A percentile compares a stretch with the other conserved stretches of the same genome.
phyloP scores from a whole-genome alignment of 2,329 filamentous ascomycete species.

The Emericellopsis cladophorae region DNA sequence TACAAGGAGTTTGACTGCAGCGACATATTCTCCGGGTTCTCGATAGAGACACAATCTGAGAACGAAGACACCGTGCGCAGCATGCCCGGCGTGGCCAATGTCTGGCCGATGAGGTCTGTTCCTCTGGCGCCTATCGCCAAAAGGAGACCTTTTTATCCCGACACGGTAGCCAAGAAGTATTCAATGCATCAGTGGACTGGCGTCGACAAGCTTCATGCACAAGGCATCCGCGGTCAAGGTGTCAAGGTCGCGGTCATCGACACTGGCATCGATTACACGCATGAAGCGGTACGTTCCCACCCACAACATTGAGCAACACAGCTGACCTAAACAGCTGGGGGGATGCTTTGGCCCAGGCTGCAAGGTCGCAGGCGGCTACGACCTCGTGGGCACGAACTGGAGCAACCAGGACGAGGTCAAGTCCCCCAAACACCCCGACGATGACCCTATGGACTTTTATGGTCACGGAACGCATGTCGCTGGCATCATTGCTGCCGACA shows the following conservation, averaged over 20 bases:
- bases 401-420: constrained; percentile 14
- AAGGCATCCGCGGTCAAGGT: constrained; percentile 23
- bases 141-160: neutral
- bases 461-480: constrained; percentile 23
- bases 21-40: constrained; percentile 21
- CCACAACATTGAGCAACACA: neutral
- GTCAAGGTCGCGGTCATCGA: constrained; percentile 25
- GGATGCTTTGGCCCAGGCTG: constrained; percentile 25
- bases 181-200: constrained; percentile 24
- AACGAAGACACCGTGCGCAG: constrained; percentile 17
- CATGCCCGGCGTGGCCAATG: constrained; percentile 20
- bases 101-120: constrained; percentile 19
- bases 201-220: constrained; percentile 21
- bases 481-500: constrained; percentile 12
- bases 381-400: constrained; percentile 21
- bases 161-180: constrained; percentile 11
- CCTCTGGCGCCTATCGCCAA: constrained; percentile 4
- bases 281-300: constrained; percentile 16
- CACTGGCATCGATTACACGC: constrained; percentile 25
- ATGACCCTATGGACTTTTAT: constrained; percentile 19
- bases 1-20: constrained; percentile 19
- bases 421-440: constrained; percentile 18
- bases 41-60: constrained; percentile 16
- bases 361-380: constrained; percentile 23
- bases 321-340: constrained; percentile 15